phyloP scores from a whole-genome alignment of 1,284 basidiomycete species.

The Heterobasidion irregulare region DNA sequence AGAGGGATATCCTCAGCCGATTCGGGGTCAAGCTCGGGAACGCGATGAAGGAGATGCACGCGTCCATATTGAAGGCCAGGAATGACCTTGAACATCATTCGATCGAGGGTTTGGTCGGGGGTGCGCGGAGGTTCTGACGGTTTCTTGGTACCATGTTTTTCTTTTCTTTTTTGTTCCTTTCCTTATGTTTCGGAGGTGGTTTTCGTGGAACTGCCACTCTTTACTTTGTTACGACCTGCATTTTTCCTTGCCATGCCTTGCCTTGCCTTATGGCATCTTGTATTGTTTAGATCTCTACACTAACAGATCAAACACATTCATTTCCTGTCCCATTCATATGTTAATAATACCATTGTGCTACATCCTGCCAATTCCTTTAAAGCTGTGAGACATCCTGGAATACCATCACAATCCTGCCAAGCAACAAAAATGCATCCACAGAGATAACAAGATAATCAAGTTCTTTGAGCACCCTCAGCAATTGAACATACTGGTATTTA shows the following conservation, averaged over 20 bases:
- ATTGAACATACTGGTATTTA: too few species aligned
- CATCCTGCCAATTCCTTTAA: too few species aligned
- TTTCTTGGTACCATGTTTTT: not conserved
- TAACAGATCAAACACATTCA: too few species aligned
- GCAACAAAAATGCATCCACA: too few species aligned
- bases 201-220: not conserved
- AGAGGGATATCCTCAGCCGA: constrained; percentile 85
- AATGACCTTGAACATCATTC: constrained; percentile 91
- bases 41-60: constrained; percentile 96
- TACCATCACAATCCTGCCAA: too few species aligned
- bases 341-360: too few species aligned
- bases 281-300: too few species aligned
- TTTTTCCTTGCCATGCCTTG: not conserved
- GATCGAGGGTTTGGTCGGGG: constrained; percentile 54
- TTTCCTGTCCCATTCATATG: too few species aligned
- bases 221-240: too few species aligned
- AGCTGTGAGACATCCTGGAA: too few species aligned
- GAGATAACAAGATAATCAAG: too few species aligned
- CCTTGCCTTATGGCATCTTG: not conserved
- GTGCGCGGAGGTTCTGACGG: constrained; percentile 31
- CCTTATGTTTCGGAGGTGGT: not conserved
- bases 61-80: constrained; percentile 84
- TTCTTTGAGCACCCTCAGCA: too few species aligned
- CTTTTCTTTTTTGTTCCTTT: not conserved
- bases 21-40: constrained; percentile 91